phyloP scores from a whole-genome alignment of 116 monocot species.

The Phalaenopsis hybrid region DNA sequence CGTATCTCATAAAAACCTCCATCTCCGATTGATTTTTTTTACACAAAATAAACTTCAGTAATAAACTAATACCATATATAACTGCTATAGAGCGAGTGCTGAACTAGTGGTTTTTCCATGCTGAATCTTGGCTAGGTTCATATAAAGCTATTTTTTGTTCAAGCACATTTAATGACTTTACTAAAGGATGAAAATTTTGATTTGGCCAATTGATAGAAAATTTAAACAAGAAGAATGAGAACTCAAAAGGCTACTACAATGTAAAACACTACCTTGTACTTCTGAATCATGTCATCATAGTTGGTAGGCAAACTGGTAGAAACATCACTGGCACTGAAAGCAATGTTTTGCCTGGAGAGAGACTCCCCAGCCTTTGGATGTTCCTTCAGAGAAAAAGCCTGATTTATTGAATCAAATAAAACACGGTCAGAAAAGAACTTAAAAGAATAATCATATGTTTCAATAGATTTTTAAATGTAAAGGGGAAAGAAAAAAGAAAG shows the following conservation, averaged over 20 bases:
- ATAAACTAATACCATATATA: not conserved
- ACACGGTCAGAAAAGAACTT: not conserved
- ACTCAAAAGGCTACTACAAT: not conserved
- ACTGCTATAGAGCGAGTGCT: not conserved
- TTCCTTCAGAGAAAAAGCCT: conserved; percentile 93
- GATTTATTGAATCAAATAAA: conserved; percentile 3
- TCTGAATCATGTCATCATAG: conserved; percentile 51
- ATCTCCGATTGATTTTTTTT: not conserved
- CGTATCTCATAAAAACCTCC: not conserved
- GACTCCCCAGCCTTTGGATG: conserved; percentile 73
- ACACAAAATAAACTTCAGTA: not conserved
- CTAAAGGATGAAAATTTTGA: not conserved
- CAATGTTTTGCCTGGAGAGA: conserved; percentile 71
- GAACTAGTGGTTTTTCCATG: not conserved
- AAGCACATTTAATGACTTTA: not conserved
- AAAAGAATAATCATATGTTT: conserved; percentile 2
- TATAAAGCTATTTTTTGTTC: not conserved
- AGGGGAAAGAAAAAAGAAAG: not conserved
- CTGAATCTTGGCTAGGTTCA: not conserved
- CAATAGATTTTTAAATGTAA: not conserved
- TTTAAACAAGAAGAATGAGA: not conserved
- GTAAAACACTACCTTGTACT: conserved; percentile 62
- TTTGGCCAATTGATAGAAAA: not conserved
- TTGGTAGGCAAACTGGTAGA: conserved; percentile 43
- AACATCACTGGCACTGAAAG: conserved; percentile 57